Conservation (phyloP, 164 flowering plant species). For the Brasenia schreberi region DNA sequence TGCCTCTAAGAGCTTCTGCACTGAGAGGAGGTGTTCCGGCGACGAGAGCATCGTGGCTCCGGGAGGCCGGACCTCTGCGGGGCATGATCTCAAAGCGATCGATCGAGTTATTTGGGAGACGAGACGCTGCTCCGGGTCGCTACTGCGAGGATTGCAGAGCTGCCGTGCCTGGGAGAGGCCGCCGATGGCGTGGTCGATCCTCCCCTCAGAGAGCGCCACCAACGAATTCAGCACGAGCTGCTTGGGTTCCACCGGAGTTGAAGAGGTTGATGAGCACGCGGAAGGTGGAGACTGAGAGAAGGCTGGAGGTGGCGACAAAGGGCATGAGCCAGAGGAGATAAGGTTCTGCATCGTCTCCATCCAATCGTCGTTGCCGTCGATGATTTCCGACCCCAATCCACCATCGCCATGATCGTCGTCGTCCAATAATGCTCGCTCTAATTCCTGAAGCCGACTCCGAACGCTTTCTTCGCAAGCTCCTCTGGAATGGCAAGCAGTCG, state of each 20-base stretch:
- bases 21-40: conserved; percentile 30
- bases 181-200: conserved; percentile 31
- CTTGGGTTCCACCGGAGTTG: conserved; percentile 20
- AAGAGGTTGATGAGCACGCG: background rate
- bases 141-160: conserved; percentile 16
- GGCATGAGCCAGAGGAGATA: background rate
- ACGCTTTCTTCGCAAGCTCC: conserved; percentile 33
- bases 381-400: background rate
- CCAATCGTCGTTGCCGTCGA: background rate
- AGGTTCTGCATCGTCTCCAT: background rate
- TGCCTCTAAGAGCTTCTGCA: conserved; percentile 41
- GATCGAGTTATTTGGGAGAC: conserved; percentile 32
- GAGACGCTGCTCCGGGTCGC: conserved; percentile 55
- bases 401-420: background rate
- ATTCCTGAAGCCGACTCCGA: conserved; percentile 45
- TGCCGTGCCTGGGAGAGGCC: conserved; percentile 37
- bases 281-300: background rate
- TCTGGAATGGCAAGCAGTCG: background rate
- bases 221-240: conserved; percentile 57
- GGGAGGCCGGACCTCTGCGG: conserved; percentile 16
- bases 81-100: conserved; percentile 32
- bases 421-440: conserved; percentile 45
- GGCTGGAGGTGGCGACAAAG: background rate
- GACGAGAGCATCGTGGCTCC: conserved; percentile 24
- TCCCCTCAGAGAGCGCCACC: conserved; percentile 51